Percentiles rank a stretch among this genome's conserved stretches.
phyloP scores from a whole-genome alignment of 257 asterid genomes.

The Rauvolfia tetraphylla region DNA sequence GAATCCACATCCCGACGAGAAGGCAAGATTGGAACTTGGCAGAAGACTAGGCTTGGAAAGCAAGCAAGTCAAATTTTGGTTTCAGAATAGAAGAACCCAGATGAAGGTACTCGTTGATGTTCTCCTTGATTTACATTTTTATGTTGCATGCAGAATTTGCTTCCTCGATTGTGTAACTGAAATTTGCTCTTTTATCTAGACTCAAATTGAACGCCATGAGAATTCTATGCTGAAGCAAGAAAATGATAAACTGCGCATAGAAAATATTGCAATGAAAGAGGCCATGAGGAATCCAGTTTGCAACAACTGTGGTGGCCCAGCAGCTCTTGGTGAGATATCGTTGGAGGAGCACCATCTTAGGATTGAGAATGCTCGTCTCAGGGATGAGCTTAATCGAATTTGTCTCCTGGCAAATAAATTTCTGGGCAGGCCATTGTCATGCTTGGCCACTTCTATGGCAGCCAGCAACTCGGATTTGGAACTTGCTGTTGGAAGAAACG shows the following conservation, averaged over 20 bases:
- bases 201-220: constrained; percentile 79
- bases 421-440: constrained; percentile 38
- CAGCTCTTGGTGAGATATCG: constrained; percentile 50
- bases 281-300: constrained; percentile 67
- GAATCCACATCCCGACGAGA: constrained; percentile 92
- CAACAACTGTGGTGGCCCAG: constrained; percentile 63
- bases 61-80: constrained; percentile 87
- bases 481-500: constrained; percentile 60
- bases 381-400: constrained; percentile 58
- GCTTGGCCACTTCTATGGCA: constrained; percentile 23
- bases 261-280: constrained; percentile 67
- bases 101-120: constrained; percentile 58
- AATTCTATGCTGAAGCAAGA: constrained; percentile 67
- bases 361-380: constrained; percentile 70
- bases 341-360: constrained; percentile 64
- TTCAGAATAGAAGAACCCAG: constrained; percentile 87
- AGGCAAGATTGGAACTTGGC: constrained; percentile 68
- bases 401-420: constrained; percentile 46
- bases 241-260: constrained; percentile 71
- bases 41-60: constrained; percentile 56
- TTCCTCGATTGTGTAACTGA: constrained; percentile 11
- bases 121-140: not conserved
- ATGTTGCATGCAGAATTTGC: constrained; percentile 2
- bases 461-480: constrained; percentile 42
- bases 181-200: constrained; percentile 32